Evolutionary conservation across 2,329 filamentous ascomycete species (phyloP).

Genomic region (Reticulascus tulasneorum): DNA sequence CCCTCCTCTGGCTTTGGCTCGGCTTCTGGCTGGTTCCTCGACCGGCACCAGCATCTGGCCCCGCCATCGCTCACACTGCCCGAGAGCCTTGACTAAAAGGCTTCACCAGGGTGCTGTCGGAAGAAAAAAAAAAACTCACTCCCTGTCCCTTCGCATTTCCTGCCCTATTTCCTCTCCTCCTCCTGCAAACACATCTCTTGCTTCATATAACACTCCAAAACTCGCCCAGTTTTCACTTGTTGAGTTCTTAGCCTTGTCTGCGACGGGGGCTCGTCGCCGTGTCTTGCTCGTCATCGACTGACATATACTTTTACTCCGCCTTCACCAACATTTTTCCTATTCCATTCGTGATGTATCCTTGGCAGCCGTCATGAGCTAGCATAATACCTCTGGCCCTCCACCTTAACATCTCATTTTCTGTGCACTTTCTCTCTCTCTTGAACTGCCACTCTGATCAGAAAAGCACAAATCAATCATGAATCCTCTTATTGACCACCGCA

Average conservation of each 20-base stretch:
- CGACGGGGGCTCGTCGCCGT: constrained; percentile 3
- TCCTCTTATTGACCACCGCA: constrained; percentile 47
- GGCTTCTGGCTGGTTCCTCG: neutral
- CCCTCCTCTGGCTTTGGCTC: neutral
- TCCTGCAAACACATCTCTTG: neutral
- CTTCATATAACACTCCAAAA: too few species aligned
- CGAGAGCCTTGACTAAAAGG: constrained; percentile 4
- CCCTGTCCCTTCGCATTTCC: constrained; percentile 1
- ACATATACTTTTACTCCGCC: constrained; percentile 4
- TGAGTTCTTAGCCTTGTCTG: too few species aligned
- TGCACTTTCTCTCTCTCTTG: too few species aligned
- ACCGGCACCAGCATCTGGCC: constrained; percentile 2
- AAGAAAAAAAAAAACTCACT: constrained; percentile 10
- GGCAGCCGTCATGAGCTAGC: constrained; percentile 38
- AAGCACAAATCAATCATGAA: constrained; percentile 26
- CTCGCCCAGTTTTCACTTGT: too few species aligned
- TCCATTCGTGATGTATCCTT: constrained; percentile 18
- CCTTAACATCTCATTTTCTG: too few species aligned
- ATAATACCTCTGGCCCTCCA: constrained; percentile 3
- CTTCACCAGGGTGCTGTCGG: constrained; percentile 13
- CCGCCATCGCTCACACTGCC: constrained; percentile 9
- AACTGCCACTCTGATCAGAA: too few species aligned
- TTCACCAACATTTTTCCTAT: neutral
- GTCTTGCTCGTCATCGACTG: constrained; percentile 8
- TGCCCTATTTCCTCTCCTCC: neutral